Conservation (phyloP, 495 filamentous ascomycete species). For the Peziza echinospora region DNA sequence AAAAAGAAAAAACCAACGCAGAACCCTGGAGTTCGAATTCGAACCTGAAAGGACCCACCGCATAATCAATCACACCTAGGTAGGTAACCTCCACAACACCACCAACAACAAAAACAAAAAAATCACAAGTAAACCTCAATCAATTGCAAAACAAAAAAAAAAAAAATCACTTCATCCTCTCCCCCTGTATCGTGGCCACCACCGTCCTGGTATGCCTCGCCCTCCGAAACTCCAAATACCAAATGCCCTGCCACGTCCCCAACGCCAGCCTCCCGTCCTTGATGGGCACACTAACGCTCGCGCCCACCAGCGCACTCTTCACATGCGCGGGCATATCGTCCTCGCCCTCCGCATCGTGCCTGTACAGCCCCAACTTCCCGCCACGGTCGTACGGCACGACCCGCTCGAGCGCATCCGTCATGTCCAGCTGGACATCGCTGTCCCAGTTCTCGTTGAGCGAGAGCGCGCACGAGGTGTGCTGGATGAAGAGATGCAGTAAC, state of each 20-base stretch:
- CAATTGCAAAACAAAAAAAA: no score
- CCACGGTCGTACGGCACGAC: conserved; percentile 42
- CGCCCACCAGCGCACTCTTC: conserved; percentile 73
- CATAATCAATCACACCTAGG: no score
- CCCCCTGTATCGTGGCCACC: conserved; percentile 89
- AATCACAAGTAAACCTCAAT: no score
- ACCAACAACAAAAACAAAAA: no score
- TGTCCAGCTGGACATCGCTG: conserved; percentile 54
- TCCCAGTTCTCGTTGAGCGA: conserved; percentile 71
- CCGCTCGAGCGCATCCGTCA: conserved; percentile 81
- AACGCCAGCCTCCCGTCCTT: conserved; percentile 54
- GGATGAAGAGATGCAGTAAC: conserved; percentile 37
- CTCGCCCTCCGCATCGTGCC: conserved; percentile 68
- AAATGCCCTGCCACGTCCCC: conserved; percentile 54
- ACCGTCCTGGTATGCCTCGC: conserved; percentile 54
- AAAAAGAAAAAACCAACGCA: no score
- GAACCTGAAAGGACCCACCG: no score
- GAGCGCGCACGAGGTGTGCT: conserved; percentile 19
- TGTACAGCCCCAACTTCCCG: conserved; percentile 42
- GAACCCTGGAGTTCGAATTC: no score
- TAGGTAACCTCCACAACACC: no score
- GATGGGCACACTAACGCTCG: conserved; percentile 75
- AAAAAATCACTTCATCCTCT: no score
- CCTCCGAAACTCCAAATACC: conserved; percentile 80
- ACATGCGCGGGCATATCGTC: conserved; percentile 95